A percentile compares a stretch with the other conserved stretches of the same genome.
phyloP scores from a whole-genome alignment of 2,329 filamentous ascomycete species.

The Pseudogymnoascus sp. region DNA sequence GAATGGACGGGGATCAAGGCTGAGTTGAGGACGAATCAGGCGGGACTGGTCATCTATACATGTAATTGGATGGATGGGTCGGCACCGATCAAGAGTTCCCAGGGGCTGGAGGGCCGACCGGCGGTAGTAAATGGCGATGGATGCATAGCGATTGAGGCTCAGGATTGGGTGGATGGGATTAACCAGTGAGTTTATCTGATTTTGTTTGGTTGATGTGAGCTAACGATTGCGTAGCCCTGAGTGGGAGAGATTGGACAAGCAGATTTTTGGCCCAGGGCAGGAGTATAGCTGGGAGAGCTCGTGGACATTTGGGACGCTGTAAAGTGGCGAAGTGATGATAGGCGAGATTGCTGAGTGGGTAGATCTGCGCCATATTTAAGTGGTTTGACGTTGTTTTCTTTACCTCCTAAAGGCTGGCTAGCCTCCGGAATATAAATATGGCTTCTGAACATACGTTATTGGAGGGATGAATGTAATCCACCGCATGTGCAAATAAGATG shows the following conservation, averaged over 20 bases:
- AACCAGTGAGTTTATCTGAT: slow-evolving; percentile 39
- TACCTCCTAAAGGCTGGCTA: background rate
- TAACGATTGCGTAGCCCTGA: slow-evolving; percentile 30
- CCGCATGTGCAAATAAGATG: background rate
- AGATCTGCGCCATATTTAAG: background rate
- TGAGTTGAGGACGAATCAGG: slow-evolving; percentile 62
- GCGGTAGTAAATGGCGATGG: slow-evolving; percentile 48
- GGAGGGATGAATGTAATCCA: background rate
- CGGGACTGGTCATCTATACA: slow-evolving; percentile 62
- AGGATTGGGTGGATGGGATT: slow-evolving; percentile 71
- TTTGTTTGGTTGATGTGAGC: background rate
- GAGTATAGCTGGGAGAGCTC: background rate
- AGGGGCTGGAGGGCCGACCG: slow-evolving; percentile 39
- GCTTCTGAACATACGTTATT: background rate
- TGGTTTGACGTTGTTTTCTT: background rate
- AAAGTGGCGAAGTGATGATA: background rate
- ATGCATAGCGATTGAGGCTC: slow-evolving; percentile 67
- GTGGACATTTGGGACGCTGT: background rate
- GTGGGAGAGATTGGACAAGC: slow-evolving; percentile 33
- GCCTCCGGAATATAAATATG: background rate
- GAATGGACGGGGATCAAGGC: slow-evolving; percentile 59
- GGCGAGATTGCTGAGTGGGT: background rate
- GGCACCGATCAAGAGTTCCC: slow-evolving; percentile 48
- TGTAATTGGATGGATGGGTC: slow-evolving; percentile 49
- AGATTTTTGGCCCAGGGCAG: slow-evolving; percentile 26